phyloP scores from a whole-genome alignment of 1,284 basidiomycete genomes.

The Rhodotorula glutinis region DNA sequence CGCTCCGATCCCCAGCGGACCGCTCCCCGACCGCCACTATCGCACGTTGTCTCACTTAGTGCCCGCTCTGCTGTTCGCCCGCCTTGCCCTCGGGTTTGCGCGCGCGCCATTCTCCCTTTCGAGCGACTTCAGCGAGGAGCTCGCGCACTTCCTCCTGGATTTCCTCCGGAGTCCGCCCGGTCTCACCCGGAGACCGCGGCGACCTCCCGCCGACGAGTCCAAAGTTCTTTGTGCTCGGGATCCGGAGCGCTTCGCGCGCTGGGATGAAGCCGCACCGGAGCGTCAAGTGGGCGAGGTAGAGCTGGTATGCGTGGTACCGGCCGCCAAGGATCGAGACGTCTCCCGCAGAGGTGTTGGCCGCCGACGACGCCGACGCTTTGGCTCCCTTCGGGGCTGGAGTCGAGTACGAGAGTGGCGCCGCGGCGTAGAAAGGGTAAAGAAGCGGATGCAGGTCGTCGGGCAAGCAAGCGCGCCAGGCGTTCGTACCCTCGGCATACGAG shows the following conservation, averaged over 20 bases:
- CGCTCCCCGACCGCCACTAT: no score
- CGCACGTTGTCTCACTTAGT: neutral
- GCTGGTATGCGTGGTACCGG: conserved; percentile 47
- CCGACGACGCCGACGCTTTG: neutral
- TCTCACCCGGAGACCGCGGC: conserved; percentile 39
- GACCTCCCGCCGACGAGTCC: conserved; percentile 68
- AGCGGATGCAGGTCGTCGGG: neutral
- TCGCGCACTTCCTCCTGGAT: conserved; percentile 46
- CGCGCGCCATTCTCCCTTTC: conserved; percentile 47
- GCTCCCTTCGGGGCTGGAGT: neutral
- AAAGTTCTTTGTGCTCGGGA: conserved; percentile 92
- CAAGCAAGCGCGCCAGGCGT: neutral
- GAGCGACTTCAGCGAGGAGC: conserved; percentile 57
- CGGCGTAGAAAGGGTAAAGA: conserved; percentile 29
- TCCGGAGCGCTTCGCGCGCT: conserved; percentile 79
- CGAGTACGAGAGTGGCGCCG: conserved; percentile 12
- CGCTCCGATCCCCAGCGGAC: neutral
- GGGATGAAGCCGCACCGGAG: conserved; percentile 73
- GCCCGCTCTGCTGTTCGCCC: conserved; percentile 7
- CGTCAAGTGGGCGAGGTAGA: conserved; percentile 46
- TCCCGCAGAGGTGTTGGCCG: neutral
- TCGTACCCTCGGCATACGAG: no score
- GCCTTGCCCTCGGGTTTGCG: conserved; percentile 35
- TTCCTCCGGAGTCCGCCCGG: conserved; percentile 20
- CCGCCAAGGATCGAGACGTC: conserved; percentile 49